phyloP scores from a whole-genome alignment of 495 filamentous ascomycete genomes.

The Stereocaulon alpinum region DNA sequence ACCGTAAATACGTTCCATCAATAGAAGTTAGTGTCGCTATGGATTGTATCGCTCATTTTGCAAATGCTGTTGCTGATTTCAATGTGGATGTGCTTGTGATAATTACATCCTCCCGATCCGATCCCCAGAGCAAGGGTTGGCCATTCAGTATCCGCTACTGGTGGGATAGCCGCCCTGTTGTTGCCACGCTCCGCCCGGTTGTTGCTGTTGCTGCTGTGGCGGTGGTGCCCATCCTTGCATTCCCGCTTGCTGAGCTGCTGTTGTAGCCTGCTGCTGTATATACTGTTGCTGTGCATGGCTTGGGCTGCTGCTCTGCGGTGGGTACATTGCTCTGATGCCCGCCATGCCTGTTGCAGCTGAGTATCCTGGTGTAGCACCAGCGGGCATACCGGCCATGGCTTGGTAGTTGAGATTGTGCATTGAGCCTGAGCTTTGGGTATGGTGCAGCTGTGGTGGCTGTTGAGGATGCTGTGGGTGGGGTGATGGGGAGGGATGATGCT shows the following conservation, averaged over 20 bases:
- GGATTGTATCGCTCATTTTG: too few relatives aligned
- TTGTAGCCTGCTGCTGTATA: conserved; percentile 30
- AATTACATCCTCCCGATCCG: not conserved
- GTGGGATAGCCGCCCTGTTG: conserved; percentile 15
- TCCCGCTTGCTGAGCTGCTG: conserved; percentile 35
- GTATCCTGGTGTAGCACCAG: conserved; percentile 38
- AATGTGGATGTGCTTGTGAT: too few relatives aligned
- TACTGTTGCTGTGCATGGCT: conserved; percentile 45
- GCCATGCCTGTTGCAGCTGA: conserved; percentile 7
- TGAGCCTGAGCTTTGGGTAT: conserved; percentile 50
- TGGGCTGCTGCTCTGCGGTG: conserved; percentile 30
- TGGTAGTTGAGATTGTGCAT: conserved; percentile 47
- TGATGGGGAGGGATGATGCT: conserved; percentile 32
- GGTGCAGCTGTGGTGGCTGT: conserved; percentile 40
- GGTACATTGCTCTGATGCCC: conserved; percentile 18
- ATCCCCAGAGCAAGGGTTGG: too few relatives aligned
- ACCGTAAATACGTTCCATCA: too few relatives aligned
- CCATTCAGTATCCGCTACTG: conserved; percentile 13
- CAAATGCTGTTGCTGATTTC: too few relatives aligned
- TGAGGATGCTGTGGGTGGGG: conserved; percentile 36
- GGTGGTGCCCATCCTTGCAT: conserved; percentile 38
- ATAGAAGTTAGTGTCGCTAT: too few relatives aligned
- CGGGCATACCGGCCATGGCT: conserved; percentile 47
- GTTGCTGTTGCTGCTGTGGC: conserved; percentile 13
- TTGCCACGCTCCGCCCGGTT: conserved; percentile 8